phyloP scores from a whole-genome alignment of 371 early-diverging fungal genomes.

The Batkoa obscura region DNA sequence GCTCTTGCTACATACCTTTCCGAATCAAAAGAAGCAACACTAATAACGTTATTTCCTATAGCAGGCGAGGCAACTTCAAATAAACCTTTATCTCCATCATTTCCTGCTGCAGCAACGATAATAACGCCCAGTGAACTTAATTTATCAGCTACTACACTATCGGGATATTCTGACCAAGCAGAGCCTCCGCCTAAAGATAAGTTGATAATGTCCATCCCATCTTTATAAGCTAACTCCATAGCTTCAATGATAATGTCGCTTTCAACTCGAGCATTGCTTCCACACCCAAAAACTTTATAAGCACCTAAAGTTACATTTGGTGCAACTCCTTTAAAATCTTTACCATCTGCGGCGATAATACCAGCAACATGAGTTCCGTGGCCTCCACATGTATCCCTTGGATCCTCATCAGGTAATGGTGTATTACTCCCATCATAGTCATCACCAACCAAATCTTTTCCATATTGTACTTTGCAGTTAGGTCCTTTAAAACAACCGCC shows the following conservation, averaged over 20 bases:
- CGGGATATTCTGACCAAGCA: conserved; percentile 22
- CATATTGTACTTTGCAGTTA: conserved; percentile 17
- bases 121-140: conserved; percentile 20
- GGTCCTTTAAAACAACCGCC: conserved; percentile 22
- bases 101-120: conserved; percentile 40
- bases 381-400: conserved; percentile 22
- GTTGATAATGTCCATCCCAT: conserved; percentile 39
- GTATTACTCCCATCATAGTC: conserved; percentile 7
- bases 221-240: conserved; percentile 31
- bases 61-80: conserved; percentile 38
- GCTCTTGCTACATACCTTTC: conserved; percentile 11
- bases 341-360: conserved; percentile 27
- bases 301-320: conserved; percentile 35
- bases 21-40: conserved; percentile 60
- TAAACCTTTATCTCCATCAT: conserved; percentile 46
- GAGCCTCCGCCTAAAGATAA: conserved; percentile 42
- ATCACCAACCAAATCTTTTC: conserved; percentile 24
- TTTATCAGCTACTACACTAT: conserved; percentile 16
- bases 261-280: conserved; percentile 15
- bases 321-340: conserved; percentile 30
- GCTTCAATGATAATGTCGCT: conserved; percentile 40
- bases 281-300: conserved; percentile 41
- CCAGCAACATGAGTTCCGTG: conserved; percentile 46
- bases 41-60: conserved; percentile 31
- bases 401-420: conserved; percentile 23